A percentile compares a stretch with the other conserved stretches of the same genome.
These are phyloP conservation scores for Tetrahymena thermophila DNA, from an alignment of 73 alveolate genomes.

Conservation along the genomic window DNA sequence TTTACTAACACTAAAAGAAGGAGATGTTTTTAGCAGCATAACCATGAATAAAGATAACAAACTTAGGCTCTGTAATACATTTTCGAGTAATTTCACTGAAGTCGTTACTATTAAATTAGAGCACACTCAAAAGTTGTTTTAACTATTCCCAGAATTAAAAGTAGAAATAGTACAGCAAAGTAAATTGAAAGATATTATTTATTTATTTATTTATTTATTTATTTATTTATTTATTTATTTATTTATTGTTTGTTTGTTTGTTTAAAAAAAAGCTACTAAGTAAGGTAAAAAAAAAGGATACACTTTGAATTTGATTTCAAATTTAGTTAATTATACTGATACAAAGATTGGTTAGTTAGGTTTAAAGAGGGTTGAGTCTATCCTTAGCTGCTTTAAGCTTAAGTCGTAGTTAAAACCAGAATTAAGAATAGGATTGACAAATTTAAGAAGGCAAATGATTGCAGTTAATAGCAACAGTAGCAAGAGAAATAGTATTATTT, in stretches of 20 bases:
- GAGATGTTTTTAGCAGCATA: background rate
- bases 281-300: background rate
- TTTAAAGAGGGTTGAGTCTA: background rate
- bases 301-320: background rate
- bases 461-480: background rate
- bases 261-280: background rate
- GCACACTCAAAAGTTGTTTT: background rate
- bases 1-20: background rate
- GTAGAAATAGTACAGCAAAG: background rate
- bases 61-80: background rate
- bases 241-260: background rate
- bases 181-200: background rate
- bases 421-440: background rate
- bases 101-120: background rate
- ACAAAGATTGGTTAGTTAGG: background rate
- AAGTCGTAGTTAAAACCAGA: background rate
- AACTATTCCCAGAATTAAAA: background rate
- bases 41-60: background rate
- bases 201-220: background rate
- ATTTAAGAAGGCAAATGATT: background rate
- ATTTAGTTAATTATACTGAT: background rate
- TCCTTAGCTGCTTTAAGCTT: background rate
- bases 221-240: background rate
- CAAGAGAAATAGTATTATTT: background rate
- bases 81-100: background rate